Base-by-base conservation (phyloP, 176 grass and related monocot genomes). In the Calamus simplicifolius region DNA sequence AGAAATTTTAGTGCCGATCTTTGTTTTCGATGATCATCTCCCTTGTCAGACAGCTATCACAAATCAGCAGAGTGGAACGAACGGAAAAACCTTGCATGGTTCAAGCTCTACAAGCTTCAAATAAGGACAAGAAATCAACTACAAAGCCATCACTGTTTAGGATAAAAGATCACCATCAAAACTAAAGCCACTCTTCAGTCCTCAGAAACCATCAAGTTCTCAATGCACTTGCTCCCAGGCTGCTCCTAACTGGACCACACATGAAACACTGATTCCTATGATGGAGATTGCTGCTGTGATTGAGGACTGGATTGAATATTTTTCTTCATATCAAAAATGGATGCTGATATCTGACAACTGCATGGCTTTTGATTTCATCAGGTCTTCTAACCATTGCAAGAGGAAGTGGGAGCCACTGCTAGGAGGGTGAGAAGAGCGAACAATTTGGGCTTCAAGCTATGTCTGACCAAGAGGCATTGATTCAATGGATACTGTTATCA, bases 261-360 rank as follows among this genome's bases (percentile, higher is more conserved):
- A 57, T 25, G 79, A 82, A 50, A 56, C 67, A 2, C 79, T 82
- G 0, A 27, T 67, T 12, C 79, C 77, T 14, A 48, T 82, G 51
- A 75, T 55, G 14, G 67, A 77, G 67, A 66, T 77, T 27, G 79
- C 73, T 43, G 73, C 61, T 59, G 75, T 89, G 62, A 84, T 83
- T 51, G 93, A 97, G 72, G 79, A 76, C 29, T 97, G 84, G 93
- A 59, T 83, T 26, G 80, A 71, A 73, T 78, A 81, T 56, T 73
- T 97, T 19, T 97, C 93, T 48, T 85, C 84, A 10, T 97, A 82
- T 72, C 93, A 97, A 84, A 97, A 91, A 64, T 91, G 93, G 93
- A 78, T 80, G 75, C 88, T 97, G 61, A 79, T 97, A 16, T 64
- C 93, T 17, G 93, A 88, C 50, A 91, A 91, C 63, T 76, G 89